Percentiles rank a stretch among this genome's conserved stretches.
phyloP scores from a whole-genome alignment of 192 early-diverging fungal genomes.

The Dispira simplex region DNA sequence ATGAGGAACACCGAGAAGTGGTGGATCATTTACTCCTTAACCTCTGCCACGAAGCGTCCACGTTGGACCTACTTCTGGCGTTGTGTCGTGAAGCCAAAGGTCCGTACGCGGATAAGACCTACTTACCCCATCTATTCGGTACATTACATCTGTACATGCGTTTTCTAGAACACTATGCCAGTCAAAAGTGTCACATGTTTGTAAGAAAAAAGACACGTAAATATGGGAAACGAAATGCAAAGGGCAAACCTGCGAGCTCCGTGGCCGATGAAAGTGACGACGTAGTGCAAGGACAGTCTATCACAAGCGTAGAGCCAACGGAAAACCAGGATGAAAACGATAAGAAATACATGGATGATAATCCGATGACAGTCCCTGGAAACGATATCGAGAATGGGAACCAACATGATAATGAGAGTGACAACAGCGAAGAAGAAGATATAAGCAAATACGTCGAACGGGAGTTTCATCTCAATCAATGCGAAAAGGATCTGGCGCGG shows the following conservation, averaged over 20 bases:
- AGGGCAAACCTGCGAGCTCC: neutral
- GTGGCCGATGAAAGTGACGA: neutral
- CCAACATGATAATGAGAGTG: neutral
- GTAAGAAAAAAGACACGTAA: conserved; percentile 2
- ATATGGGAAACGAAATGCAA: neutral
- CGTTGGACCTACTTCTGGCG: neutral
- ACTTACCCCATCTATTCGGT: neutral
- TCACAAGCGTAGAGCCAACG: neutral
- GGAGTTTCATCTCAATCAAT: neutral
- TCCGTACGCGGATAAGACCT: neutral
- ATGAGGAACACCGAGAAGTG: neutral
- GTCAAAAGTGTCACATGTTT: neutral
- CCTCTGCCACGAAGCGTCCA: conserved; percentile 7
- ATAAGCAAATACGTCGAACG: neutral
- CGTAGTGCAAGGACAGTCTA: neutral
- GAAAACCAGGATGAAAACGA: neutral
- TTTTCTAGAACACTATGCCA: neutral
- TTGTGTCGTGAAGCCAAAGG: neutral
- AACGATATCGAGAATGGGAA: neutral
- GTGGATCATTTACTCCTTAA: neutral
- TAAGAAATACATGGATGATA: too few species aligned
- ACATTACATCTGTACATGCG: conserved; percentile 5
- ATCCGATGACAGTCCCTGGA: too few species aligned
- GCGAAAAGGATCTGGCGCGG: conserved; percentile 5
- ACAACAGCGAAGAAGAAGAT: neutral